Conservation (phyloP, 1,284 basidiomycete genomes). For the Pyrrhoderma noxium region DNA sequence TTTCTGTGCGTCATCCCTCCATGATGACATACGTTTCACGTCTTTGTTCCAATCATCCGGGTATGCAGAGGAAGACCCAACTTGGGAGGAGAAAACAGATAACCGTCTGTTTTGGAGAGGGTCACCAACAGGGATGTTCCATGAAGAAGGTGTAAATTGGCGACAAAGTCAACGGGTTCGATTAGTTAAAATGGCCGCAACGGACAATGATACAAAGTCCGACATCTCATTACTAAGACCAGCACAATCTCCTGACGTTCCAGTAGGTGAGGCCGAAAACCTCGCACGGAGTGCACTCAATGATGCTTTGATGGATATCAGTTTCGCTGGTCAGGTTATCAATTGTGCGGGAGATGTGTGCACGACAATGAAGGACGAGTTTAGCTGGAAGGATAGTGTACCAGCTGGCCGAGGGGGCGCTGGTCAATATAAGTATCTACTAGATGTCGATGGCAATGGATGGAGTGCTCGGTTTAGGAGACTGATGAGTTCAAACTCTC, state of each 20-base stretch:
- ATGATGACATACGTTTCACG: conserved; percentile 55
- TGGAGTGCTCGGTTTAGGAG: conserved; percentile 66
- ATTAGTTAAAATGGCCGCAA: conserved; percentile 27
- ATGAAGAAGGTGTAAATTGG: conserved; percentile 36
- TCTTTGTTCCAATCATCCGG: conserved; percentile 30
- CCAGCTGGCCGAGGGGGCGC: conserved; percentile 22
- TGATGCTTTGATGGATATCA: conserved; percentile 47
- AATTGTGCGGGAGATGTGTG: conserved; percentile 41
- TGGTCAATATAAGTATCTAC: conserved; percentile 55
- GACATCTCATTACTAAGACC: conserved; percentile 20
- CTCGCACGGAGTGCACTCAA: conserved; percentile 35
- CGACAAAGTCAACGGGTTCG: conserved; percentile 39
- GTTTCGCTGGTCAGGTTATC: conserved; percentile 37
- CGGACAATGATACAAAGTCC: conserved; percentile 24
- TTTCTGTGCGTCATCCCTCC: conserved; percentile 47
- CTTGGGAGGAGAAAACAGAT: conserved; percentile 50
- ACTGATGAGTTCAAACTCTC: conserved; percentile 51
- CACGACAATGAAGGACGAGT: conserved; percentile 34
- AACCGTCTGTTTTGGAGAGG: conserved; percentile 58
- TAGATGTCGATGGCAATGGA: conserved; percentile 64
- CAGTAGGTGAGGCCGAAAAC: conserved; percentile 29
- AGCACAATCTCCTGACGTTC: conserved; percentile 20
- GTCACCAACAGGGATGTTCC: conserved; percentile 55
- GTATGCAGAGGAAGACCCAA: conserved; percentile 37
- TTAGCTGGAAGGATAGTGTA: conserved; percentile 35